Evolutionary conservation across 371 early-diverging fungal species (phyloP).

Genomic region (Mortierella sp.): DNA sequence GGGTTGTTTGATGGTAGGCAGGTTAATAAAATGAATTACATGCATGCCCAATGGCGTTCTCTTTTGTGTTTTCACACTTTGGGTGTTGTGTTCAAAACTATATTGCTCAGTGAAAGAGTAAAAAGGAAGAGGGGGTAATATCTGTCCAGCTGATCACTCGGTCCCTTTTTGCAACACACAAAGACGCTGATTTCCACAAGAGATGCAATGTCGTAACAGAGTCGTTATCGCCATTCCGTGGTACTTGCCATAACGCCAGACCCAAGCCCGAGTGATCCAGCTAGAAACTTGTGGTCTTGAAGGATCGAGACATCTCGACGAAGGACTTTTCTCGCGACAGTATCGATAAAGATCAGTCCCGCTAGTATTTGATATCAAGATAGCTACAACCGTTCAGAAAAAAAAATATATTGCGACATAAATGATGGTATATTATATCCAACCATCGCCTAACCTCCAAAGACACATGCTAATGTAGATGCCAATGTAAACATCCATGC

Average conservation of each 20-base stretch:
- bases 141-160: constrained; percentile 2
- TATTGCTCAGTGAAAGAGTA: too few relatives aligned
- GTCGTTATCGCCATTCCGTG: too few relatives aligned
- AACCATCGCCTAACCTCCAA: constrained; percentile 49
- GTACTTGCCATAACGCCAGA: constrained; percentile 51
- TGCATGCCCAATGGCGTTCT: not conserved
- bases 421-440: too few relatives aligned
- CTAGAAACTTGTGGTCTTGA: constrained; percentile 51
- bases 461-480: constrained; percentile 51
- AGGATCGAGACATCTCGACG: constrained; percentile 45
- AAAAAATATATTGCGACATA: too few relatives aligned
- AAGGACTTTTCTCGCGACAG: constrained; percentile 28
- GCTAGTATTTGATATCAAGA: constrained; percentile 8
- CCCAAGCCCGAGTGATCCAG: constrained; percentile 49
- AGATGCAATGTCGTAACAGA: too few relatives aligned
- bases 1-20: too few relatives aligned
- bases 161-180: too few relatives aligned
- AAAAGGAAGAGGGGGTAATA: too few relatives aligned
- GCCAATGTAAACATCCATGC: constrained; percentile 50
- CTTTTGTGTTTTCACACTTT: not conserved
- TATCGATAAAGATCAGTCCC: constrained; percentile 51
- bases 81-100: too few relatives aligned
- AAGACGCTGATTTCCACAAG: too few relatives aligned
- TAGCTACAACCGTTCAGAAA: too few relatives aligned
- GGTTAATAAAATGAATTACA: too few relatives aligned